phyloP scores from a whole-genome alignment of 305 asterid genomes.

The Rubia balearica region DNA sequence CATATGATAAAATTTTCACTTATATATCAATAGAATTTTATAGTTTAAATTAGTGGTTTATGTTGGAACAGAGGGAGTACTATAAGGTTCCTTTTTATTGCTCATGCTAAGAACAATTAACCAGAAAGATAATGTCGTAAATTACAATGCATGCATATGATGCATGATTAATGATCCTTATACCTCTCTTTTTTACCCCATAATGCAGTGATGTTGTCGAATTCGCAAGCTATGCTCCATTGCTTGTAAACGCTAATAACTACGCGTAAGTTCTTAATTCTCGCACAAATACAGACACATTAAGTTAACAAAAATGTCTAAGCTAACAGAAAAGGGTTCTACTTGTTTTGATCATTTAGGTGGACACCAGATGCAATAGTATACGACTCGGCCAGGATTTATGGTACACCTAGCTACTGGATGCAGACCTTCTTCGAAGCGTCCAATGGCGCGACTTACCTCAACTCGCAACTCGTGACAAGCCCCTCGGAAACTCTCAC shows the following conservation, averaged over 20 bases:
- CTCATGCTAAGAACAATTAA: no score
- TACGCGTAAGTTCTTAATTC: not conserved
- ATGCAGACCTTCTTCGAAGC: constrained; percentile 4
- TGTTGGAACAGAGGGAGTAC: no score
- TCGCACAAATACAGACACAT: not conserved
- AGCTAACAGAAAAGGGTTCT: not conserved
- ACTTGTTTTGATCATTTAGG: not conserved
- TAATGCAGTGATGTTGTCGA: constrained; percentile 63
- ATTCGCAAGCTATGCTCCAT: constrained; percentile 13
- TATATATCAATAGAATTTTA: not conserved
- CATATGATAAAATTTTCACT: no score
- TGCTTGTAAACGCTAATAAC: not conserved
- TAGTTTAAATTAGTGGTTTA: no score
- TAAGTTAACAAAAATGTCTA: no score
- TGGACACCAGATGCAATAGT: constrained; percentile 10
- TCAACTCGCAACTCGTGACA: not conserved
- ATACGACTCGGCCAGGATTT: not conserved
- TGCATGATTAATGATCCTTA: not conserved
- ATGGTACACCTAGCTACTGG: constrained; percentile 7
- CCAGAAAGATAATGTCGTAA: no score
- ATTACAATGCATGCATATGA: no score
- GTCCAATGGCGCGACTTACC: not conserved
- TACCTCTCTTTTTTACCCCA: not conserved
- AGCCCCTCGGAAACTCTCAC: not conserved
- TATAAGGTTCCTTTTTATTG: no score